These are phyloP conservation scores for Oryza australiensis DNA, from an alignment of 176 grass and related monocot species.

Conservation along the genomic window DNA sequence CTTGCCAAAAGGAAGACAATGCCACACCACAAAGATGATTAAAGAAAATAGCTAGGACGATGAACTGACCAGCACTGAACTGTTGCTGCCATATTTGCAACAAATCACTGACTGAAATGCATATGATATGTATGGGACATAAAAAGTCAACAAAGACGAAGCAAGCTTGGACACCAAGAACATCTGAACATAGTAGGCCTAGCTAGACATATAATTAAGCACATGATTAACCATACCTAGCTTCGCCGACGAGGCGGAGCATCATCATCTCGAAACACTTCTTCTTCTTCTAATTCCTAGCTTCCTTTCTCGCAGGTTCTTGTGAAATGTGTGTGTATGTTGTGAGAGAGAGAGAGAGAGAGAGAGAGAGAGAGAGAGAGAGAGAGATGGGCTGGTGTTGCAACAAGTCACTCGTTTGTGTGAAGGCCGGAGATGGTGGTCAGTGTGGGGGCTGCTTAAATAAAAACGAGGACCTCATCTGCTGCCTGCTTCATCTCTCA, in stretches of 20 bases:
- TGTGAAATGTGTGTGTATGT: not conserved
- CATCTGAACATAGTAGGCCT: not conserved
- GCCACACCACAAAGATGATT: not conserved
- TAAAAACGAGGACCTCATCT: constrained; percentile 11
- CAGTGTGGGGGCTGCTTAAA: constrained; percentile 26
- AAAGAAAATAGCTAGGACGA: not conserved
- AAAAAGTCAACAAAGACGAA: not conserved
- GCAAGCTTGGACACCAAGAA: not conserved
- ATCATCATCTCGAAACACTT: constrained; percentile 21
- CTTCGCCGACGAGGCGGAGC: constrained; percentile 24
- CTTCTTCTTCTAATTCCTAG: constrained; percentile 10
- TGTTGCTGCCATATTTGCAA: too few relatives aligned
- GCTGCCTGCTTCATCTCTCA: not conserved
- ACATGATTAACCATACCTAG: constrained; percentile 5
- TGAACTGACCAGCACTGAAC: not conserved
- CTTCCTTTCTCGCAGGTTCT: not conserved
- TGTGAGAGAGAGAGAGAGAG: not conserved
- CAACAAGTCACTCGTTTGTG: not conserved
- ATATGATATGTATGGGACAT: not conserved
- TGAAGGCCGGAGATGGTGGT: not conserved
- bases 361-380: not conserved
- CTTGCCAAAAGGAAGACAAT: not conserved
- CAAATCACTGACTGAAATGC: too few relatives aligned
- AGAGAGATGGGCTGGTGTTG: not conserved
- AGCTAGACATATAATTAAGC: not conserved